Base-by-base conservation (phyloP, 257 asterid species). In the Anisodus tanguticus region DNA sequence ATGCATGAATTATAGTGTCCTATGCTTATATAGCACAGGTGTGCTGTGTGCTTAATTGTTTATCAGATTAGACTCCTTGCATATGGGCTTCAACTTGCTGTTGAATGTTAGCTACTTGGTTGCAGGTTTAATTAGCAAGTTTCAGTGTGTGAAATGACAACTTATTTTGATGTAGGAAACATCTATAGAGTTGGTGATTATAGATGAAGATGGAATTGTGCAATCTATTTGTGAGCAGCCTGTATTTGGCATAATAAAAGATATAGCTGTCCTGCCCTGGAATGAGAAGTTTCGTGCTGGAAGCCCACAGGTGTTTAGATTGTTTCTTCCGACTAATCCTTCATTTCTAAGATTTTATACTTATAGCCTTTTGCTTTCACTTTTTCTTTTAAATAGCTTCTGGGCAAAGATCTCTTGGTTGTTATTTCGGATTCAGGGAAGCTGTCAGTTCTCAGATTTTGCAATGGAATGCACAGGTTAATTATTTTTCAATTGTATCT, bases 361-460 rank as follows among this genome's bases (percentile, higher is more conserved):
- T 76, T 8, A 53, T 31, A 35, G 22, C 78, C 82, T 86, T 71
- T 51, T 59, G 60, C 70, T 83, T 64, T 37, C 84, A 70, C 80
- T 85, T 60, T 47, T 86, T 88, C 72, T 83, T 86, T 77, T 89
- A 77, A 76, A 86, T 90, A 96, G 99, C 82, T 90, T 78, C 83
- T 5, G 68, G 97, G 92, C 84, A 93, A 90, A 89, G 99, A 93
- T 83, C 86, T 93, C 86, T 87, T 96, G 85, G 91, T 95, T 41
- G 92, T 93, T 84, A 83, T 92, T 85, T 96, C 99, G n/a, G 99
- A 96, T 93, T 96, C 98, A 6, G 98, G 99, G 84, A 95, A 93
- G 94, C 92, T 96, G 68, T 94, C 99, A 45, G 93, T 96, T 89
- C 97, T 96, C 81, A 55, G 92, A 63, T 96, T 94, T 87, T 90